Base-by-base conservation (phyloP, 805 yeast species). In the Lachancea fermentati region DNA sequence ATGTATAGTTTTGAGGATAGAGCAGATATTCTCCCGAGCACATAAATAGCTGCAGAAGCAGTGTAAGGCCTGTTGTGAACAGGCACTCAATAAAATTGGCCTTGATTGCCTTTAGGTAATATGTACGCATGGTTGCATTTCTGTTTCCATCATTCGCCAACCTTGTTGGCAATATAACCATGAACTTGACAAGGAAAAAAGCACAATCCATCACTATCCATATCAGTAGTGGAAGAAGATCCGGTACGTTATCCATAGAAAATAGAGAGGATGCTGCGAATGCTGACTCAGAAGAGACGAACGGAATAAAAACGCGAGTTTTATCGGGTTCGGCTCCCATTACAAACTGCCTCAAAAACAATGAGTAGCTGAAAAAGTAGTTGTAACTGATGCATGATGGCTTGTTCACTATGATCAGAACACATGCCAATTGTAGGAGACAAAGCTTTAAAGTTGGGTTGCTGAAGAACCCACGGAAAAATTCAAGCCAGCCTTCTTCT, bases 11-110 rank as follows among this genome's bases (percentile, higher is more conserved):
- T 3, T 34, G 16, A 11, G 19, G 9, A 13, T 30, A 3, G 19
- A 3, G 11, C 9, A 12, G 6, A 39, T 40, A 44, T 30, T 44
- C 47, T 39, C 22, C 16, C 17, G 15, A 17, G n/a, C 13, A 30
- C 11, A 30, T 32, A 31, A 17, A 25, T 30, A 22, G 37, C 22
- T 30, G 46, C 29, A 36, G 25, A 5, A 8, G 22, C 2, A 14
- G 31, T 15, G 37, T 32, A 5, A 40, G 25, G 1, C 39, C 40
- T 13, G 36, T 30, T 15, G 43, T 40, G 5, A 25, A 7, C 19
- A 34, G 24, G 19, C 39, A 35, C 32, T 40, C 43, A 13, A 22
- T 17, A 8, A 30, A 14, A 11, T 22, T 7, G 26, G 26, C 26
- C 11, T 22, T 22, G 7, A 22, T 22, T 11, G 26, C 26, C 11